These are phyloP conservation scores for Colletotrichum magnum DNA, from an alignment of 2,329 filamentous ascomycete genomes.

Conservation along the genomic window DNA sequence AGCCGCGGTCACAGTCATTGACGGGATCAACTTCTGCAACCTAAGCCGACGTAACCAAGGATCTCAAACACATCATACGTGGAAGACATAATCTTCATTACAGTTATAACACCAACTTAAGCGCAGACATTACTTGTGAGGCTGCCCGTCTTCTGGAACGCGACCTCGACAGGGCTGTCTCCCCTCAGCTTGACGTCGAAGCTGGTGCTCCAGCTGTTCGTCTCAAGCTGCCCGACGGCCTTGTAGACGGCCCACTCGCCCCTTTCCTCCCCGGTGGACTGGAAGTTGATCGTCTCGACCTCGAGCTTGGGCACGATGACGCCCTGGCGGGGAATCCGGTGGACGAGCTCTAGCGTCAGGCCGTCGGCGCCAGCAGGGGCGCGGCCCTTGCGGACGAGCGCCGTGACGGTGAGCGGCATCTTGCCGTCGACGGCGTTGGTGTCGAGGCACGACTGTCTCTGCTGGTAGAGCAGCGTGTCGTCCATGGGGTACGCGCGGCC, in stretches of 20 bases:
- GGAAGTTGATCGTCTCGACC: conserved; percentile 31
- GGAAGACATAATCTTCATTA: background rate
- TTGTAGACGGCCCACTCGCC: conserved; percentile 34
- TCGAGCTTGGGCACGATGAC: conserved; percentile 32
- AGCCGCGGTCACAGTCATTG: too few relatives aligned
- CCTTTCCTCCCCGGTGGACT: conserved; percentile 22
- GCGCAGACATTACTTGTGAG: conserved; percentile 16
- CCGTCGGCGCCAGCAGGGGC: conserved; percentile 8
- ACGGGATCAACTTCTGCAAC: too few relatives aligned
- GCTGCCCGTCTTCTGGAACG: conserved; percentile 9
- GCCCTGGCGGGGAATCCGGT: conserved; percentile 26
- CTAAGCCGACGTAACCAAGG: too few relatives aligned
- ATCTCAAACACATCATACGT: too few relatives aligned
- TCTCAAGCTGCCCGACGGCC: conserved; percentile 2
- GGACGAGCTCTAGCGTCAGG: conserved; percentile 35
- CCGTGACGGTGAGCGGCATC: conserved; percentile 19
- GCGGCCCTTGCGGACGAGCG: conserved; percentile 30
- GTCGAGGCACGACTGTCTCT: conserved; percentile 40
- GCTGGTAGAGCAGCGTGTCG: conserved; percentile 42
- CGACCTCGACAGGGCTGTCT: conserved; percentile 14
- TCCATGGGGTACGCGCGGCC: conserved; percentile 42
- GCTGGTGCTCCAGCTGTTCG: conserved; percentile 28
- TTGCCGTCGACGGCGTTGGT: conserved; percentile 10
- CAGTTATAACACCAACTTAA: background rate
- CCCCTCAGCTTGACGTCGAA: conserved; percentile 37